phyloP scores from a whole-genome alignment of 2,329 filamentous ascomycete genomes.

The Rugonectria rugulosa region DNA sequence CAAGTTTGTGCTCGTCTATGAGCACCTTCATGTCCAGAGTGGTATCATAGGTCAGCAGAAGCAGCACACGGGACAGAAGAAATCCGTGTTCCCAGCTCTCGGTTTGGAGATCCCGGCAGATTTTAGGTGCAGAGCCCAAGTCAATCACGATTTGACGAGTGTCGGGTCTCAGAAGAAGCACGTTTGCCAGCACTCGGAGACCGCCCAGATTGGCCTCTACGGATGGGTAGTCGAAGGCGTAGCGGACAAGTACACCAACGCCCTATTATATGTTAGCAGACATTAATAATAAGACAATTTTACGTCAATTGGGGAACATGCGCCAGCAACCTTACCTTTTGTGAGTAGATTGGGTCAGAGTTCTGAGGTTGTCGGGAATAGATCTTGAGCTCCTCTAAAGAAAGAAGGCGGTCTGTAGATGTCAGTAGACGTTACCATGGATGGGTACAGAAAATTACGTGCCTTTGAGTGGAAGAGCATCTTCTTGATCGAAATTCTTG shows the following conservation, averaged over 20 bases:
- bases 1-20: slow-evolving; percentile 51
- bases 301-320: background rate
- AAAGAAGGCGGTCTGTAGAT: slow-evolving; percentile 65
- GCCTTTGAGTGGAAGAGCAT: slow-evolving; percentile 67
- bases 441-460: background rate
- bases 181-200: slow-evolving; percentile 84
- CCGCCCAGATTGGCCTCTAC: slow-evolving; percentile 73
- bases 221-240: slow-evolving; percentile 75
- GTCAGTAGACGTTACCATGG: slow-evolving; percentile 22
- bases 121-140: slow-evolving; percentile 64
- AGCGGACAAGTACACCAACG: slow-evolving; percentile 73
- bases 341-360: slow-evolving; percentile 85
- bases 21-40: slow-evolving; percentile 58
- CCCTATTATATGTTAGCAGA: slow-evolving; percentile 60
- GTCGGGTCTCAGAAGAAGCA: slow-evolving; percentile 62
- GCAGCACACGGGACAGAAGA: slow-evolving; percentile 60
- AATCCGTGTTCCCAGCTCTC: slow-evolving; percentile 87
- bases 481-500: slow-evolving; percentile 66
- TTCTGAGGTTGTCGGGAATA: slow-evolving; percentile 71
- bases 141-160: slow-evolving; percentile 53
- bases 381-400: slow-evolving; percentile 73
- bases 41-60: slow-evolving; percentile 58
- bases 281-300: slow-evolving; percentile 1
- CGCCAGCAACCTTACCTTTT: slow-evolving; percentile 60
- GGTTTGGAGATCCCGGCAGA: slow-evolving; percentile 75